Conservation (phyloP, 352 stramenopile species). For the Phytophthora pistaciae region DNA sequence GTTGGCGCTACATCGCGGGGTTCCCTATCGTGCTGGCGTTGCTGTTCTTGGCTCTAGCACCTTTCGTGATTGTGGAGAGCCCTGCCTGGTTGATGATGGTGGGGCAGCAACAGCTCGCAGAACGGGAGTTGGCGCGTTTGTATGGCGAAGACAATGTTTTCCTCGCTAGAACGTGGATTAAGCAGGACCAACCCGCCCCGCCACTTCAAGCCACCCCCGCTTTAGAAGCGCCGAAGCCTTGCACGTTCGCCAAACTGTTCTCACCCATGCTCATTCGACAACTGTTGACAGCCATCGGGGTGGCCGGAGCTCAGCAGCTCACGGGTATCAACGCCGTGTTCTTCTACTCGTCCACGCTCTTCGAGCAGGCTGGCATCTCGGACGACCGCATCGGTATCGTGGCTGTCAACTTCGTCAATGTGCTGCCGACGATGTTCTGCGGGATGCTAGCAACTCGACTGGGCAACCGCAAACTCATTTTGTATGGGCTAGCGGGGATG, state of each 20-base stretch:
- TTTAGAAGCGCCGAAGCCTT: neutral
- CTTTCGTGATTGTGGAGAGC: neutral
- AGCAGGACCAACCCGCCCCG: neutral
- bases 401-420: neutral
- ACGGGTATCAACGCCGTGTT: constrained; percentile 1
- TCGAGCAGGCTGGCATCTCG: neutral
- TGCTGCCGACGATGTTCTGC: neutral
- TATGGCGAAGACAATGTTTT: neutral
- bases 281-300: neutral
- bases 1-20: neutral
- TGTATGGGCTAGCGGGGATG: neutral
- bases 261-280: neutral
- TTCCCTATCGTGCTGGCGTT: neutral
- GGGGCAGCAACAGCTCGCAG: neutral
- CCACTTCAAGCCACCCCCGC: neutral
- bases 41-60: neutral
- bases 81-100: neutral
- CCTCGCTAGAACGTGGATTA: neutral
- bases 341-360: neutral
- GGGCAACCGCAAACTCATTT: neutral
- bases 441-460: neutral
- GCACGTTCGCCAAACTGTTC: neutral
- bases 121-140: neutral
- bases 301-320: neutral
- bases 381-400: neutral